Conservation (phyloP, 768 basidiomycete genomes). For the Strobilomyces confusus region DNA sequence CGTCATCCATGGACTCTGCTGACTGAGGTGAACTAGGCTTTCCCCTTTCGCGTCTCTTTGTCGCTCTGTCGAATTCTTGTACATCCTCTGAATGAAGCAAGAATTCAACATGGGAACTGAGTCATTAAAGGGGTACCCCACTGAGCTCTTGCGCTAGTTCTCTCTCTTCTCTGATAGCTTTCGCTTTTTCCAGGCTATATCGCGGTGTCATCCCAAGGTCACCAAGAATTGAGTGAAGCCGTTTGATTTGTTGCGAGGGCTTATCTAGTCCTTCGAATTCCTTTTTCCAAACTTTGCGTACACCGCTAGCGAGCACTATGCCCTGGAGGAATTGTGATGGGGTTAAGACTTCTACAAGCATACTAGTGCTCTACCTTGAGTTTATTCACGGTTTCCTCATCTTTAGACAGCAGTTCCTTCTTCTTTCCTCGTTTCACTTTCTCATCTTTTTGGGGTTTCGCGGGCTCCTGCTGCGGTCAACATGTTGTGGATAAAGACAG, state of each 20-base stretch:
- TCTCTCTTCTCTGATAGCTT: slow-evolving; percentile 62
- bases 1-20: slow-evolving; percentile 32
- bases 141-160: slow-evolving; percentile 78
- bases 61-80: slow-evolving; percentile 57
- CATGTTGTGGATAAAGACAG: neutral
- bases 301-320: slow-evolving; percentile 68
- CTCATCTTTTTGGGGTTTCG: slow-evolving; percentile 22
- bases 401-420: slow-evolving; percentile 41
- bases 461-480: slow-evolving; percentile 14
- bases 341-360: neutral
- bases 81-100: slow-evolving; percentile 59
- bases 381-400: slow-evolving; percentile 71
- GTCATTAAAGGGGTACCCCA: slow-evolving; percentile 34
- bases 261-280: slow-evolving; percentile 59
- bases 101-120: neutral
- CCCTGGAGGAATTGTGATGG: slow-evolving; percentile 37
- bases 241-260: slow-evolving; percentile 59
- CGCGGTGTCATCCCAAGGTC: slow-evolving; percentile 81
- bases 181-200: slow-evolving; percentile 78
- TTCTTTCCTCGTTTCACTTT: slow-evolving; percentile 30
- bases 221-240: slow-evolving; percentile 57
- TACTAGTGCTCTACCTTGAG: slow-evolving; percentile 52
- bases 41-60: slow-evolving; percentile 28
- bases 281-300: slow-evolving; percentile 74
- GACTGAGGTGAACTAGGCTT: slow-evolving; percentile 8